These are phyloP conservation scores for Pythium coloratum DNA, from an alignment of 352 stramenopile species.

Conservation along the genomic window DNA sequence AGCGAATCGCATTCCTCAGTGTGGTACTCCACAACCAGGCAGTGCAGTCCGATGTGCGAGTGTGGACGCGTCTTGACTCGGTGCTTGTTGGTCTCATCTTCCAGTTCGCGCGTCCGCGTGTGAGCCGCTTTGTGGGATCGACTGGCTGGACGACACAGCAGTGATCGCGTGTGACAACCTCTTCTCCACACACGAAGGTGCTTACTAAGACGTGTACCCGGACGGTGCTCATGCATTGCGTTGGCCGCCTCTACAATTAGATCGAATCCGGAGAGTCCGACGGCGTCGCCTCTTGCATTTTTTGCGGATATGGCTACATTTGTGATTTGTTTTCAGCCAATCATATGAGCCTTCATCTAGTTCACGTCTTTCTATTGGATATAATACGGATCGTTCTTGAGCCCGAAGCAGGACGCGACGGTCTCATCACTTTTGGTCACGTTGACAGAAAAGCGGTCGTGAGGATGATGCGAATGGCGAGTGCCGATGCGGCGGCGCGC, in stretches of 20 bases:
- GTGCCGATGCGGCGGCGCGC: neutral
- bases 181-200: neutral
- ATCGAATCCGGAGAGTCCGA: too few relatives aligned
- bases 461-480: slow-evolving; percentile 3
- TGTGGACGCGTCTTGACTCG: neutral
- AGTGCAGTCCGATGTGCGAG: neutral
- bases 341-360: neutral
- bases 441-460: slow-evolving; percentile 6
- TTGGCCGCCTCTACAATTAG: too few relatives aligned
- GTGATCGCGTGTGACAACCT: neutral
- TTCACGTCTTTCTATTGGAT: too few relatives aligned
- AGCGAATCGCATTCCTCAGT: neutral
- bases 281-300: neutral
- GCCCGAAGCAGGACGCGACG: too few relatives aligned
- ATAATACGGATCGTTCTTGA: too few relatives aligned
- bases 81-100: neutral
- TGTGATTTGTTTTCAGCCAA: slow-evolving; percentile 5
- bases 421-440: neutral
- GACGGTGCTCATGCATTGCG: too few relatives aligned
- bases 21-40: neutral
- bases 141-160: neutral
- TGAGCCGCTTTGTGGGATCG: slow-evolving; percentile 2
- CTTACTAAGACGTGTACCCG: neutral
- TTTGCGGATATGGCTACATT: slow-evolving; percentile 9
- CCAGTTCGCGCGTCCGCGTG: neutral